phyloP scores from a whole-genome alignment of 768 basidiomycete genomes.

The Suillus decipiens region DNA sequence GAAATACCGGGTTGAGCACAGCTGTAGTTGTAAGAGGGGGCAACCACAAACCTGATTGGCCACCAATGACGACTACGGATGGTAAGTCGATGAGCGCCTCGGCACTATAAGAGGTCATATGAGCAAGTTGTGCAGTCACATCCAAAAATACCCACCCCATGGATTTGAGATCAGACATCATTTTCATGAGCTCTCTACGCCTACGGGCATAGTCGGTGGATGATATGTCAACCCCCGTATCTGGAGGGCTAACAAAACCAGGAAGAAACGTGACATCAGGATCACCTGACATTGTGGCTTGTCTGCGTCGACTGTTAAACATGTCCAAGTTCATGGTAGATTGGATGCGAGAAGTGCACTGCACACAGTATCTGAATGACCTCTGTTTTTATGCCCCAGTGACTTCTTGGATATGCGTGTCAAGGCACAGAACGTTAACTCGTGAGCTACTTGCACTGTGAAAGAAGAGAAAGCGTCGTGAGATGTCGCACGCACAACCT shows the following conservation, averaged over 20 bases:
- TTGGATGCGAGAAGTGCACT: neutral
- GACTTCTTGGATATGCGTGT: neutral
- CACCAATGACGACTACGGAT: conserved; percentile 52
- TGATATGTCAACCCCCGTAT: conserved; percentile 20
- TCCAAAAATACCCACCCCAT: conserved; percentile 29
- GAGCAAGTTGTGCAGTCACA: neutral
- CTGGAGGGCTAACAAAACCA: neutral
- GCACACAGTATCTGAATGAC: neutral
- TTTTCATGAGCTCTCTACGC: conserved; percentile 42
- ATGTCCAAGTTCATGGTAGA: neutral
- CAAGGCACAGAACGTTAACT: neutral
- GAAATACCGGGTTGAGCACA: conserved; percentile 34
- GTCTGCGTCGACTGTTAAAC: neutral
- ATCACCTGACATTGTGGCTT: neutral
- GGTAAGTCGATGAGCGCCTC: conserved; percentile 51
- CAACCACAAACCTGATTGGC: conserved; percentile 45
- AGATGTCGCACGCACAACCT: neutral
- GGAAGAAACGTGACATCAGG: conserved; percentile 2
- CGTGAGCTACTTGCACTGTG: neutral
- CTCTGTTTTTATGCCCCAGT: neutral
- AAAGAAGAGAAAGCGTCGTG: too few relatives aligned
- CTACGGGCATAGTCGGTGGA: conserved; percentile 41
- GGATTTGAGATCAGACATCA: conserved; percentile 38
- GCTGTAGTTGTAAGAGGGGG: neutral
- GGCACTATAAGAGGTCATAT: conserved; percentile 27